Evolutionary conservation across 768 basidiomycete species (phyloP), one percentile per base, ranked within the genome.

Genomic region (Tulasnella sp.): DNA sequence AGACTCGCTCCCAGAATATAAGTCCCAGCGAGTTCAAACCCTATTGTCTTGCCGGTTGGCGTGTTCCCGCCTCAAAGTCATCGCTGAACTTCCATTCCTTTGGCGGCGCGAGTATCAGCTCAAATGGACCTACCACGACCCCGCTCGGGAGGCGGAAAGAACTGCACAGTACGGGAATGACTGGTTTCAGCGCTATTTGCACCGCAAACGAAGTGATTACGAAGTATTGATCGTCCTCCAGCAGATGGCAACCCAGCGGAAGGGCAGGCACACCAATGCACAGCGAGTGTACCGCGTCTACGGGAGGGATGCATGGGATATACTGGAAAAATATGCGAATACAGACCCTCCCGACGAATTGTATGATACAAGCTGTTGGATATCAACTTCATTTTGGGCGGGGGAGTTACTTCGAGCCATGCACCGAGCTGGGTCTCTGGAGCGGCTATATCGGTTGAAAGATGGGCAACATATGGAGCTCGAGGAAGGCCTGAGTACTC

Each of bases 271-370:
- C 69, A 85, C 85, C 44, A 83, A 84, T 80, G 89, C 89, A 22
- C 83, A 86, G 69, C 84, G 85, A 50, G 81, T 91, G 18, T 85
- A 83, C 34, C 83, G 86, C n/a, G 84, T 84, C 58, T 84, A 88
- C 82, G 87, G 87, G 16, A 88, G 90, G 81, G 92, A 92, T 81
- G 87, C 89, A 54, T 92, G 90, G 90, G 89, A 92, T 83, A 88
- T 84, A 24, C 83, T 92, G 78, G 86, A 88, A 28, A 72, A 28
- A 24, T n/a, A 60, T 24, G 69, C 76, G 24, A 80, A 81, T 40
- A 7, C 34, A 6, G 74, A 75, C 37, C 73, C 73, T 34, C 44
- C 73, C 2, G 60, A 64, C 8, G 24, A 64, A n/a, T 24, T 22
- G 11, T n/a, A 18, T 31, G 24, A n/a, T 31, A 42, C 18, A 20